Base-by-base conservation (phyloP, 2,329 filamentous ascomycete genomes). In the Macrophomina phaseolina region DNA sequence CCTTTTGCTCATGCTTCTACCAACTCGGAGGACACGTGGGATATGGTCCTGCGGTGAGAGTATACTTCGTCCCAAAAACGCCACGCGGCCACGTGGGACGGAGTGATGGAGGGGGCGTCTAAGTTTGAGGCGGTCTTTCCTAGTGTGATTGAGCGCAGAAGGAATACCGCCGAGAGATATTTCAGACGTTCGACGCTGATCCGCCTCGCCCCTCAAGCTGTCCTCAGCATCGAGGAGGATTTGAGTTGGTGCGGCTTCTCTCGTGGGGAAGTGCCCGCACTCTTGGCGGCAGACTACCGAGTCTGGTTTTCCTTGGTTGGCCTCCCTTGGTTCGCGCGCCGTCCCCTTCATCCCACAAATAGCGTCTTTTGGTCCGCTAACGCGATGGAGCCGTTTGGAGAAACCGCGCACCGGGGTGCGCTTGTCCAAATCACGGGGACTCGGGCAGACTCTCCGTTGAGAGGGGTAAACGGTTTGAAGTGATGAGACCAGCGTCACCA, bases 111-210 rank as follows among this genome's bases (percentile, higher is more conserved):
- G 6, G 16, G 16, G 40, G 14, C 6, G 12, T 45, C 11, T 4
- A 14, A 14, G 40, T 45, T 45, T 7, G 40, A 14, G 6, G 40
- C 12, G 4, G 14, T n/a, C 14, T 45, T 45, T 45, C 1, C 18
- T 18, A n/a, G 40, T 45, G 14, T n/a, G 40, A 7, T 14, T 45
- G 40, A n/a, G 12, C 16, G 6, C 40, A 45, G 40, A n/a, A 45
- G 18, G 18, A 18, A 45, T 45, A 14, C 40, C 40, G 40, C 40
- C 40, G 49, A 32, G 49, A 32, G 11, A 32, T 28, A 2, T 14
- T 14, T 55, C 51, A 36, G 51, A 55, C 51, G 51, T 55, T 55
- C 51, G 51, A 55, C 1, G 51, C 23, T 55, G 7, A 4, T 53
- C 7, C 8, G 3, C 5, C 5, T 9, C 12, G 28, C 9, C 51